Percentiles rank a stretch among this genome's conserved stretches.
Evolutionary conservation across 306 rosid genomes (phyloP).

Genomic region (Prosopis cineraria): DNA sequence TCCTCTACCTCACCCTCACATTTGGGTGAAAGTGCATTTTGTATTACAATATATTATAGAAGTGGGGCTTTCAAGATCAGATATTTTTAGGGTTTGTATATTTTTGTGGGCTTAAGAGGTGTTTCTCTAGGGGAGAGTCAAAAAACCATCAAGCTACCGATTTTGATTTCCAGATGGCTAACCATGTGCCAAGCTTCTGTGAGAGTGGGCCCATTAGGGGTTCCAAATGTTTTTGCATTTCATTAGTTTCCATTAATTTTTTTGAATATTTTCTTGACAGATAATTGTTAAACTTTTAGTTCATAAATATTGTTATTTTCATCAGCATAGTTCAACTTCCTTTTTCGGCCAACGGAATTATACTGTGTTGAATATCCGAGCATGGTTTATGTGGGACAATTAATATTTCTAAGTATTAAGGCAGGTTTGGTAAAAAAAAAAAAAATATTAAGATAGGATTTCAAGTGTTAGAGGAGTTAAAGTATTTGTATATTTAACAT

Average conservation of each 20-base stretch:
- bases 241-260: slow-evolving; percentile 59
- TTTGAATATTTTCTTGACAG: slow-evolving; percentile 43
- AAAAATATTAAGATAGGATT: too few species aligned
- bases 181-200: slow-evolving; percentile 48
- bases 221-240: slow-evolving; percentile 61
- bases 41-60: slow-evolving; percentile 61
- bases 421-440: too few species aligned
- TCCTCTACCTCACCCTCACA: slow-evolving; percentile 29
- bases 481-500: too few species aligned
- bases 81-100: slow-evolving; percentile 81
- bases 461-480: too few species aligned
- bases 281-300: slow-evolving; percentile 54
- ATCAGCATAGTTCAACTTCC: neutral
- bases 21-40: slow-evolving; percentile 43
- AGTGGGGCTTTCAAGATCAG: slow-evolving; percentile 64
- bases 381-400: too few species aligned
- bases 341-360: neutral
- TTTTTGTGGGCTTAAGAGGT: slow-evolving; percentile 57
- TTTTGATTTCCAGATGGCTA: slow-evolving; percentile 63
- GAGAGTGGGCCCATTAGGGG: slow-evolving; percentile 57
- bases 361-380: neutral
- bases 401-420: too few species aligned
- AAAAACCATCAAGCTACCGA: slow-evolving; percentile 65
- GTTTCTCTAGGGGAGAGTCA: slow-evolving; percentile 54
- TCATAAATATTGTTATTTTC: slow-evolving; percentile 51